phyloP scores from a whole-genome alignment of 1,139 yeast genomes.

The Kurtzmaniella natalensis region DNA sequence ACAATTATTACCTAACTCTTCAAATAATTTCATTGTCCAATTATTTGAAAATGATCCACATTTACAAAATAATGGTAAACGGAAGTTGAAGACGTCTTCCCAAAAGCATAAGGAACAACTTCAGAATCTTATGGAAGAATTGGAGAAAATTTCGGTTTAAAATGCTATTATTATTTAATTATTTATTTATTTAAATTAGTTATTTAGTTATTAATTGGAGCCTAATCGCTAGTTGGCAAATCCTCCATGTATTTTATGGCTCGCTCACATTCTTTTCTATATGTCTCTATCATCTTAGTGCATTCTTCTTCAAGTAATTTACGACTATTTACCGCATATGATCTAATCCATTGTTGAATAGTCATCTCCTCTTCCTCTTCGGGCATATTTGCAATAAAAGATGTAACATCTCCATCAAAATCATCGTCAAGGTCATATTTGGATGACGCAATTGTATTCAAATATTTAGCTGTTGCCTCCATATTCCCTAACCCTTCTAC shows the following conservation, averaged over 20 bases:
- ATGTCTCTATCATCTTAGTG: conserved; percentile 39
- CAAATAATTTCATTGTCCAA: conserved; percentile 42
- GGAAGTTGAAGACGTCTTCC: conserved; percentile 75
- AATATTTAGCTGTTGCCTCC: conserved; percentile 34
- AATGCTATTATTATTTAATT: no score
- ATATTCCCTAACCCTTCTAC: conserved; percentile 34
- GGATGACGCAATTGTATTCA: conserved; percentile 20
- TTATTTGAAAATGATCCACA: conserved; percentile 24
- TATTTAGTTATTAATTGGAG: no score
- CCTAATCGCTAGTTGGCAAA: conserved; percentile 22
- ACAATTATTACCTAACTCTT: conserved; percentile 51
- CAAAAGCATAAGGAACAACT: conserved; percentile 85
- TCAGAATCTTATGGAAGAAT: conserved; percentile 62
- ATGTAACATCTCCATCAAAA: conserved; percentile 57
- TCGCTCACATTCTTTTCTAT: conserved; percentile 36
- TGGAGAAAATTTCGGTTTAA: no score
- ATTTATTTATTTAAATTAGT: no score
- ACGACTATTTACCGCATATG: conserved; percentile 42
- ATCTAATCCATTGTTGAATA: conserved; percentile 62
- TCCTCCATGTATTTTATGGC: conserved; percentile 32
- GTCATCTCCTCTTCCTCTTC: conserved; percentile 66
- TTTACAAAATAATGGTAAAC: conserved; percentile 7
- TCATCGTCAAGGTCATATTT: conserved; percentile 46
- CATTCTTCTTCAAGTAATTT: conserved; percentile 30
- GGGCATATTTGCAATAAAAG: conserved; percentile 66